Conservation (phyloP, 176 grass and related monocot genomes). For the Musa troglodytarum region DNA sequence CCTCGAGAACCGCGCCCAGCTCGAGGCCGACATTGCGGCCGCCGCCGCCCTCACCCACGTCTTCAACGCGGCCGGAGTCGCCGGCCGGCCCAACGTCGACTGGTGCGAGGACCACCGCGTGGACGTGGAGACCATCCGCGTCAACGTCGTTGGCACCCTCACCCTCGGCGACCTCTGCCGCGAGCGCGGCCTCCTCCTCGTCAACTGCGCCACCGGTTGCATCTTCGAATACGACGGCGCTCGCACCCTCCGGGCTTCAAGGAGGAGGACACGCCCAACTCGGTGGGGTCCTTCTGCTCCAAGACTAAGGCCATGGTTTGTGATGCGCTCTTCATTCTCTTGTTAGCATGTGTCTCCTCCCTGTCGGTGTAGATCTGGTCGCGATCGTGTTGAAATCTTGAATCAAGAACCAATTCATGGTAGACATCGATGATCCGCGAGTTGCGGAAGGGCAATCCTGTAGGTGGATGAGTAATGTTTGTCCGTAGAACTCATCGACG, state of each 20-base stretch:
- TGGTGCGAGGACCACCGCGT: constrained; percentile 1
- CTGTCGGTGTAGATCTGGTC: background rate
- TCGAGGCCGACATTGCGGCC: constrained; percentile 3
- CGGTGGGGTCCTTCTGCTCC: constrained; percentile 78
- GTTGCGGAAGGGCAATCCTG: too few species aligned
- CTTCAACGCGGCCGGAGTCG: constrained; percentile 4
- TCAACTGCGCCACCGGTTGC: constrained; percentile 81
- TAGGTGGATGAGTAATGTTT: too few species aligned
- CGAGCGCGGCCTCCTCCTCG: constrained; percentile 39
- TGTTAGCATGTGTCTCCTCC: background rate
- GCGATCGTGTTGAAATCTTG: background rate
- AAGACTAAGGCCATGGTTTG: constrained; percentile 91
- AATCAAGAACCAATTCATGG: too few species aligned
- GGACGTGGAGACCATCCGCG: background rate
- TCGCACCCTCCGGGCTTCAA: constrained; percentile 62
- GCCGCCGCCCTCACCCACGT: background rate
- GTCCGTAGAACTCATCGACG: too few species aligned
- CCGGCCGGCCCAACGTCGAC: constrained; percentile 6
- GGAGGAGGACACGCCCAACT: constrained; percentile 84
- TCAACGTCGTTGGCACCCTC: constrained; percentile 7
- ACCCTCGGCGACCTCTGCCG: constrained; percentile 14
- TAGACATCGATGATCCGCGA: too few species aligned
- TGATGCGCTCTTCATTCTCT: background rate
- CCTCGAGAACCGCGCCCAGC: constrained; percentile 1
- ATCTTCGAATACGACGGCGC: constrained; percentile 78